Percentiles rank a stretch among this genome's conserved stretches.
Conservation (phyloP, 176 grass and related monocot genomes). For the Sorghum bicolor region Sorghum_bicolor_NCBIv3 NC_012870.2:69289001-69289500, state of each 20-base stretch:
- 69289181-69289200: background rate
- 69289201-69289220: background rate
- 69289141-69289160: too few species aligned
- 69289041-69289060: background rate
- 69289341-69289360: slow-evolving; percentile 20
- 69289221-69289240: background rate
- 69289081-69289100: background rate
- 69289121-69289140: too few species aligned
- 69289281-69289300: background rate
- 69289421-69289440: slow-evolving; percentile 32
- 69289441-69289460: slow-evolving; percentile 7
- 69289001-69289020: background rate
- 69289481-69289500: background rate
- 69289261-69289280: background rate
- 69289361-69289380: background rate
- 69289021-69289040: background rate
- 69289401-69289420: slow-evolving; percentile 10
- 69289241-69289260: background rate
- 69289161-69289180: too few species aligned
- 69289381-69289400: slow-evolving; percentile 3
- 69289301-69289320: slow-evolving; percentile 2
- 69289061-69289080: background rate
- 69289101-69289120: too few species aligned
- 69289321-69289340: slow-evolving; percentile 14
- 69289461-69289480: background rate